A percentile compares a stretch with the other conserved stretches of the same genome.
Conservation (phyloP, 768 basidiomycete species). For the Naganishia vaughanmartiniae region DNA sequence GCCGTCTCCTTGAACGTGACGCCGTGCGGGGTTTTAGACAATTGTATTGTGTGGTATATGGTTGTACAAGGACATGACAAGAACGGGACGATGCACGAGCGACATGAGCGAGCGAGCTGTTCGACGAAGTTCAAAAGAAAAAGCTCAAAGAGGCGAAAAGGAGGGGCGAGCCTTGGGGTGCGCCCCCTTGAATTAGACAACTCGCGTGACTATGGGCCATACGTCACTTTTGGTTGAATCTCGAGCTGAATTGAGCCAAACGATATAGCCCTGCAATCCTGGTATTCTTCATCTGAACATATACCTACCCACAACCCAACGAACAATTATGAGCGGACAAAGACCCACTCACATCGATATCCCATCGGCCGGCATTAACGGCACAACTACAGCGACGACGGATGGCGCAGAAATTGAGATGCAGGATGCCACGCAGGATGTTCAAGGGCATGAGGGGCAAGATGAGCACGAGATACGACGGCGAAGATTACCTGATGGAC, state of each 20-base stretch:
- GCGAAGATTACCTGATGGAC: slow-evolving; percentile 4
- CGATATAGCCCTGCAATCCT: not conserved
- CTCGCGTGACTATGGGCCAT: not conserved
- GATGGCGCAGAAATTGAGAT: slow-evolving; percentile 7
- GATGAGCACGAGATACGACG: slow-evolving; percentile 3
- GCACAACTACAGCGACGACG: slow-evolving; percentile 16
- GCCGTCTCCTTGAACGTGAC: too few species aligned
- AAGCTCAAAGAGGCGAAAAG: too few species aligned
- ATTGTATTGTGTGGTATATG: not conserved
- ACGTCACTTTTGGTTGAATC: not conserved
- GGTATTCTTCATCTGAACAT: not conserved
- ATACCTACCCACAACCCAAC: not conserved
- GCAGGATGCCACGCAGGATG: slow-evolving; percentile 1
- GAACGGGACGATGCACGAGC: too few species aligned
- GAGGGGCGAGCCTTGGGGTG: not conserved
- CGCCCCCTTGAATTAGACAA: not conserved
- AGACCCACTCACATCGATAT: slow-evolving; percentile 31
- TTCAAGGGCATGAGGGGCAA: slow-evolving; percentile 1
- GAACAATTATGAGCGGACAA: not conserved
- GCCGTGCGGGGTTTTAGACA: not conserved
- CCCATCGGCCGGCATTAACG: slow-evolving; percentile 7
- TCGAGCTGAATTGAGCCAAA: too few species aligned
- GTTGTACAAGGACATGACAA: not conserved
- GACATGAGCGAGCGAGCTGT: too few species aligned
- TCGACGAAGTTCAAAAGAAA: too few species aligned